Base-by-base conservation (phyloP, 208 protist genomes). In the Wallacemonas sp. region DNA sequence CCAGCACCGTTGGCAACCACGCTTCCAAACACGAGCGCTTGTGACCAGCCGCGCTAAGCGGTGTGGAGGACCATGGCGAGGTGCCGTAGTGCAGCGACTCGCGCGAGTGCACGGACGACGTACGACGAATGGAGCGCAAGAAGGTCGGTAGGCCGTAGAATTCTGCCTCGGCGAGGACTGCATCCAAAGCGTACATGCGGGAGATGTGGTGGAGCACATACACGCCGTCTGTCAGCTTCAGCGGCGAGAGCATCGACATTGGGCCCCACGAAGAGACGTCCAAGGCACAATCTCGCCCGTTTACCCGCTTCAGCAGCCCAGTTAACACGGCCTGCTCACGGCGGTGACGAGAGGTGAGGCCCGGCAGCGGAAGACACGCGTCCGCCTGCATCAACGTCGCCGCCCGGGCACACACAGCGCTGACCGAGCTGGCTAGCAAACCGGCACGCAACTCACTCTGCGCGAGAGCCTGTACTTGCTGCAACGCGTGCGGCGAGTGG, bases 131-230 rank as follows among this genome's bases (percentile, higher is more conserved):
- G n/a, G 82, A 93, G 6, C 90, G 84, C 51, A 95, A 68, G 65
- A 95, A 91, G n/a, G 80, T 80, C 1, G 90, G 90, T n/a, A 95
- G 70, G 0, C 90, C 90, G 63, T 90, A 93, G 41, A 91, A 81
- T 62, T 89, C 77, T 2, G 76, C 79, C 45, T 78, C 79, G 17
- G 62, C 54, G 17, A 95, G 66, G 12, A 95, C 58, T 14, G 22
- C 28, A 1, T 69, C 53, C 60, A 93, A 45, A 1, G 70, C 65
- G n/a, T 62, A 55, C 33, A 60, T 58, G 2, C 90, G 83, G 2
- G 68, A 61, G 39, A 53, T 55, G 39, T 71, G 65, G 3, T 90
- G 82, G 44, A 86, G 33, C 42, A 88, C 75, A 54, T 93, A 95
- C 12, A 88, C 44, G 0, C 84, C 90, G 27, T 80, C 70, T 19